A percentile compares a stretch with the other conserved stretches of the same genome.
phyloP scores from a whole-genome alignment of 2,329 filamentous ascomycete genomes.

The Dactylellina parvicollis region DNA sequence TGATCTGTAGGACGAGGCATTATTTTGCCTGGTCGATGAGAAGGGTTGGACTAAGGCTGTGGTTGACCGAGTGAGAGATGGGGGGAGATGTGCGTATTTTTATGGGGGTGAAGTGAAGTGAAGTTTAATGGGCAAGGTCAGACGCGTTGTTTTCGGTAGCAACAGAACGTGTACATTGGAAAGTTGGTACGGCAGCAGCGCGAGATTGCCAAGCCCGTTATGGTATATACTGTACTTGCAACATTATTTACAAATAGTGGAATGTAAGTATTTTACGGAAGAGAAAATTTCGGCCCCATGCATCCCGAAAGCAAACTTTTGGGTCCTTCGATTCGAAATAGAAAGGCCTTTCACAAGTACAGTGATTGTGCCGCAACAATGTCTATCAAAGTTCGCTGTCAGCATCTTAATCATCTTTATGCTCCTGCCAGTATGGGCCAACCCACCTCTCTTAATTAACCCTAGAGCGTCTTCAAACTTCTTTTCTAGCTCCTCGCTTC shows the following conservation, averaged over 20 bases:
- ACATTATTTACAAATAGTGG: neutral
- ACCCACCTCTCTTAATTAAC: slow-evolving; percentile 79
- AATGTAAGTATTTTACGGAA: neutral
- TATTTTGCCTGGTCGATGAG: neutral
- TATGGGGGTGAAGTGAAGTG: neutral
- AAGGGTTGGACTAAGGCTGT: neutral
- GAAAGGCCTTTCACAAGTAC: slow-evolving; percentile 72
- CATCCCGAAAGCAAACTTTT: neutral
- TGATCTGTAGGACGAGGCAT: slow-evolving; percentile 27
- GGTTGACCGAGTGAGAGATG: no score
- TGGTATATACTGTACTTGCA: no score
- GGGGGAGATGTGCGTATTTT: neutral
- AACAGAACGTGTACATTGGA: slow-evolving; percentile 34
- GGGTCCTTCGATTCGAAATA: neutral
- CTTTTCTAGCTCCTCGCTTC: slow-evolving; percentile 87
- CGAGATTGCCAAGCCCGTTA: slow-evolving; percentile 28
- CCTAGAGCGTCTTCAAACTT: slow-evolving; percentile 89
- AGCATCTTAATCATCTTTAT: neutral
- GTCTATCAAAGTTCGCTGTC: slow-evolving; percentile 65
- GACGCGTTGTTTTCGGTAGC: slow-evolving; percentile 48
- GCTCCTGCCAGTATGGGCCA: neutral
- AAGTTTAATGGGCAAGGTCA: neutral
- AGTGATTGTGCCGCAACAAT: slow-evolving; percentile 94
- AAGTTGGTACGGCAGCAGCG: no score
- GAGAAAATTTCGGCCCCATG: neutral